Percentiles rank a stretch among this genome's conserved stretches.
Conservation (phyloP, 2,329 filamentous ascomycete species). For the Hirsutella thompsonii region DNA sequence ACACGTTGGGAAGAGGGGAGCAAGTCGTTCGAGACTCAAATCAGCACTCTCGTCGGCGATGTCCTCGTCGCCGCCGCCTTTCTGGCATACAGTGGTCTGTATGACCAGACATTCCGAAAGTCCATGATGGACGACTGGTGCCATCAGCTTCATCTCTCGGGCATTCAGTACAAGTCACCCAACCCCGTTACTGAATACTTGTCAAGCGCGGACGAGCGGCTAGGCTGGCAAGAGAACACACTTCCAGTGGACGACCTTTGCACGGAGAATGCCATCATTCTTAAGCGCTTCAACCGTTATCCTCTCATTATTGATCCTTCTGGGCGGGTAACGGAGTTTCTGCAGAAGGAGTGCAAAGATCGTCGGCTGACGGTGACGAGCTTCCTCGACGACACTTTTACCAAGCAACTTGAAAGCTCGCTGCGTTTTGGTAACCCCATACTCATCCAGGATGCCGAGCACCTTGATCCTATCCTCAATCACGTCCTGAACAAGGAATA, state of each 20-base stretch:
- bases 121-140: constrained; percentile 97
- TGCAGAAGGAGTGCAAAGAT: constrained; percentile 89
- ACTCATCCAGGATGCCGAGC: constrained; percentile 94
- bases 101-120: constrained; percentile 96
- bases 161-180: constrained; percentile 81
- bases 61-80: constrained; percentile 95
- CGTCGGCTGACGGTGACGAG: constrained; percentile 91
- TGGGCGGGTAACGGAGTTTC: constrained; percentile 83
- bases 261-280: constrained; percentile 95
- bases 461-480: constrained; percentile 92
- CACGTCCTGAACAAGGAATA: constrained; percentile 99
- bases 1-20: constrained; percentile 93
- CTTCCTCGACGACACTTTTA: constrained; percentile 95
- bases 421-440: constrained; percentile 97
- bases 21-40: constrained; percentile 96
- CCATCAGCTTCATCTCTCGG: constrained; percentile 84
- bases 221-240: constrained; percentile 89
- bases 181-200: constrained; percentile 95
- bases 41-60: constrained; percentile 90
- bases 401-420: constrained; percentile 94
- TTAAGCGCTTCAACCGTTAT: constrained; percentile 97
- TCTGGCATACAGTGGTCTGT: constrained; percentile 90
- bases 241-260: constrained; percentile 94
- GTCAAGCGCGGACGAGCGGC: constrained; percentile 87
- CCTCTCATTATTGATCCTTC: constrained; percentile 97